Evolutionary conservation across 768 basidiomycete genomes (phyloP), one percentile per base, ranked within the genome.

Genomic region (Aureoboletus auriporus): DNA sequence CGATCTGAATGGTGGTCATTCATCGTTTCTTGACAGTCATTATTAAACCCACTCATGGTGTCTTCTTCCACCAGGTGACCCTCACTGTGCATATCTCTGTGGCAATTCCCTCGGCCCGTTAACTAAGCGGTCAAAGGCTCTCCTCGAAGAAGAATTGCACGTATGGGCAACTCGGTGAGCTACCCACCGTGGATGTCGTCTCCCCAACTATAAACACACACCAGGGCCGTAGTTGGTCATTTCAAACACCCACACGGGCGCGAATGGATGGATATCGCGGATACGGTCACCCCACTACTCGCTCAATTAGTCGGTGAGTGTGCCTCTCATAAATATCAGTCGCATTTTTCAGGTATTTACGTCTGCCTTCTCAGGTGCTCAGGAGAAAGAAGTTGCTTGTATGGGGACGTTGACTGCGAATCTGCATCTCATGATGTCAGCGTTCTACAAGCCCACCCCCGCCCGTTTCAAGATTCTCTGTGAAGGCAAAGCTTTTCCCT

Each of bases 401-500:
- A 97, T 97, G 84, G 84, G 89, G 65, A 92, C 93, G 42, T 71
- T 98, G 66, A 99, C 96, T 39, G 83, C 84, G 58, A 99, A 99
- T 74, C 77, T 99, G 49, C 93, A 99, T 73, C 82, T 94, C 52
- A 84, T 96, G 82, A 89, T 97, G 83, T 79, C 83, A 63, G 83
- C 84, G 23, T 98, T 99, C 71, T 98, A 97, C 71, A 84, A 86
- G 50, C 96, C 96, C 16, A 92, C 89, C 26, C 61, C 78, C 46
- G 75, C 76, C 54, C 83, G 93, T 44, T 93, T 79, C 75, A 98
- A 94, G 77, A 93, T 99, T 65, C 73, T 99, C 49, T 95, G 91
- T 71, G 96, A 99, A 73, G 82, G 83, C 36, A 85, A 79, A 50
- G 93, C 94, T 2, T 99, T 99, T 69, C 94, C 96, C 60, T 94